Conservation (phyloP, 257 asterid genomes). For the Osmanthus fragrans region DNA sequence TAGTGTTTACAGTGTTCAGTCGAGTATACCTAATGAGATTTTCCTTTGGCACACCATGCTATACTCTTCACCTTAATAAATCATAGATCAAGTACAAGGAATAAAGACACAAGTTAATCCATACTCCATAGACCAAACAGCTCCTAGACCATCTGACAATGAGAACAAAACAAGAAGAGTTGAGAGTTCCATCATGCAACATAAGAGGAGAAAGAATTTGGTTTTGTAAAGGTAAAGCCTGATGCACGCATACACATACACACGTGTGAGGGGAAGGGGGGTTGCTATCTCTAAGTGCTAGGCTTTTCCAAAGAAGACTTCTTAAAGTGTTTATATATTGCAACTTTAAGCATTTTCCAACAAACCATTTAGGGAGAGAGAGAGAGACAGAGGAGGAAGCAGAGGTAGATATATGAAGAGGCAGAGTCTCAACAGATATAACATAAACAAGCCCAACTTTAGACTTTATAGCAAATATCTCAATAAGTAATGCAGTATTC, state of each 20-base stretch:
- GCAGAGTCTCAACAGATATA: neutral
- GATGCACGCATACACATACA: neutral
- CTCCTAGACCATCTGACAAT: neutral
- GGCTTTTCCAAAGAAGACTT: neutral
- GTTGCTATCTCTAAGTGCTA: neutral
- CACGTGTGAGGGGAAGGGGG: neutral
- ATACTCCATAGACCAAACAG: slow-evolving; percentile 5
- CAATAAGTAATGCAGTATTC: neutral
- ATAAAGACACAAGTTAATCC: neutral
- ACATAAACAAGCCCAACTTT: neutral
- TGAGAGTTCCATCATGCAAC: neutral
- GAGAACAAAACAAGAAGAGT: neutral
- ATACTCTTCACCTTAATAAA: neutral
- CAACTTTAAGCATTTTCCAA: neutral
- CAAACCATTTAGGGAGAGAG: neutral
- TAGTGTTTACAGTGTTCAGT: neutral
- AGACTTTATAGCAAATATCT: neutral
- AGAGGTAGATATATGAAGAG: neutral
- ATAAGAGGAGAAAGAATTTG: neutral
- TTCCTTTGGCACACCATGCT: neutral
- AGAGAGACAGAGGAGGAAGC: neutral
- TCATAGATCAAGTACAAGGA: slow-evolving; percentile 6
- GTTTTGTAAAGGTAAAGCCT: neutral
- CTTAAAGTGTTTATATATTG: no score
- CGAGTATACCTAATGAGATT: neutral